Evolutionary conservation across 1,284 basidiomycete species (phyloP).

Genomic region (Meira nashicola): DNA sequence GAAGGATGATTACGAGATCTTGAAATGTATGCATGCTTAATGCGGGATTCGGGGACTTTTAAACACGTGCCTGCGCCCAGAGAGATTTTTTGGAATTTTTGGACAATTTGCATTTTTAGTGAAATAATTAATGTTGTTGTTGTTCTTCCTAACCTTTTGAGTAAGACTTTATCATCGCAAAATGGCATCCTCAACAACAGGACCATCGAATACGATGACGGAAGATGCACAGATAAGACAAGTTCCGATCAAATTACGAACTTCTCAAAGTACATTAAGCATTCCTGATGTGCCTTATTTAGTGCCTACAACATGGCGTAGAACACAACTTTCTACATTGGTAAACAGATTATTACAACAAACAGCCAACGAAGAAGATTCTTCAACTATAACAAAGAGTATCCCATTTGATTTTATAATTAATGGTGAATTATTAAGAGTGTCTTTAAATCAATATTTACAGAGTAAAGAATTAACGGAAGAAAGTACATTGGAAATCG

Average conservation of each 20-base stretch:
- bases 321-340: conserved; percentile 94
- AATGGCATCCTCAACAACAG: neutral
- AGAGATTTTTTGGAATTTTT: no score
- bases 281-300: conserved; percentile 89
- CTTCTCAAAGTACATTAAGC: conserved; percentile 59
- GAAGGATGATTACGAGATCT: no score
- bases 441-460: conserved; percentile 73
- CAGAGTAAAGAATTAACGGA: conserved; percentile 63
- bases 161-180: neutral
- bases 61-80: no score
- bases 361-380: neutral
- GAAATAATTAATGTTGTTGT: no score
- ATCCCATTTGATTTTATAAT: conserved; percentile 93
- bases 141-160: neutral
- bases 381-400: conserved; percentile 52
- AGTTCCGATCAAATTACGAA: conserved; percentile 35
- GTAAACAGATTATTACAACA: conserved; percentile 79
- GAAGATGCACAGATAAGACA: conserved; percentile 5
- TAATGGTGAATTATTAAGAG: conserved; percentile 72
- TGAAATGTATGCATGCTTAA: no score
- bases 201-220: neutral
- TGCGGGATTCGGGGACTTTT: no score
- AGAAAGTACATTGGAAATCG: conserved; percentile 85
- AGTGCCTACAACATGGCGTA: conserved; percentile 82
- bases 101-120: no score